Conservation (phyloP, 2,329 filamentous ascomycete species). For the Fusarium humuli region DNA sequence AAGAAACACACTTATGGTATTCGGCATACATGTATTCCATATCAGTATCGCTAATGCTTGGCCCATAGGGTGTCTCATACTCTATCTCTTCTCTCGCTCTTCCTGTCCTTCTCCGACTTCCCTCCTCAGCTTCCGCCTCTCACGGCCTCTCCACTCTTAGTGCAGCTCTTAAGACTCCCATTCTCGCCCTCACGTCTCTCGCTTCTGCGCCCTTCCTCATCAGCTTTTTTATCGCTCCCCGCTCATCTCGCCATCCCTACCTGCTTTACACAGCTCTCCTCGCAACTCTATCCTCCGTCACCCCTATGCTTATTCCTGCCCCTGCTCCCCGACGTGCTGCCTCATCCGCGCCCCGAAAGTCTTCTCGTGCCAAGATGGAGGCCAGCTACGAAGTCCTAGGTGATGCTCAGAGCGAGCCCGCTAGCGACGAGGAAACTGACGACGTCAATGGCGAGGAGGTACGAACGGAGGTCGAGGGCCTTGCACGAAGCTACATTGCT, state of each 20-base stretch:
- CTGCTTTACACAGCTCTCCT: slow-evolving; percentile 85
- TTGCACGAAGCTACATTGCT: slow-evolving; percentile 65
- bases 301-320: slow-evolving; percentile 60
- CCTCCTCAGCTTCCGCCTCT: slow-evolving; percentile 77
- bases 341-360: slow-evolving; percentile 48
- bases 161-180: slow-evolving; percentile 71
- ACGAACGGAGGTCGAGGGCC: slow-evolving; percentile 65
- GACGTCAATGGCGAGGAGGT: slow-evolving; percentile 73
- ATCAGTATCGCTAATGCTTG: slow-evolving; percentile 27
- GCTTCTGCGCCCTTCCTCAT: slow-evolving; percentile 79
- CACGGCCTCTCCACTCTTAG: slow-evolving; percentile 77
- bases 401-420: slow-evolving; percentile 62
- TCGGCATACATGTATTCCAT: neutral
- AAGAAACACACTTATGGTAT: neutral
- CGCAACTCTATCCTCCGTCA: slow-evolving; percentile 70
- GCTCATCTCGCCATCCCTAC: slow-evolving; percentile 84
- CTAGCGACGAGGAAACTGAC: slow-evolving; percentile 63
- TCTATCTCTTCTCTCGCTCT: slow-evolving; percentile 82
- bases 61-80: slow-evolving; percentile 85
- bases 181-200: slow-evolving; percentile 74
- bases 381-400: slow-evolving; percentile 77
- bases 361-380: slow-evolving; percentile 66
- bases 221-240: slow-evolving; percentile 81
- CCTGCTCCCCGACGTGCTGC: slow-evolving; percentile 46
- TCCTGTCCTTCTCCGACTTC: slow-evolving; percentile 83